These are phyloP conservation scores for Pseudogymnoascus sp. DNA, from an alignment of 2,329 filamentous ascomycete species.

Conservation along the genomic window DNA sequence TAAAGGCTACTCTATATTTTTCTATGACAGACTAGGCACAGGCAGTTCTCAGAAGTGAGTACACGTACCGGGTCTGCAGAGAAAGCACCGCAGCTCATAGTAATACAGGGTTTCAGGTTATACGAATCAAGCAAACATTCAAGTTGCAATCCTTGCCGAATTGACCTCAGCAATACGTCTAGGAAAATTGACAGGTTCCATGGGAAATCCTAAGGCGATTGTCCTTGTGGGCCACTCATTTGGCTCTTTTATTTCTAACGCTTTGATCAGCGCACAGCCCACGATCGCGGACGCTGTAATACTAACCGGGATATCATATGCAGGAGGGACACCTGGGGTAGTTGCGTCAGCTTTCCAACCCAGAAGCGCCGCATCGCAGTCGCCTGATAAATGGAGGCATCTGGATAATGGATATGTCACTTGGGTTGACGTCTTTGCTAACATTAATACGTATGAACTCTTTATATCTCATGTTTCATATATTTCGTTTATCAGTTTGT, in stretches of 20 bases:
- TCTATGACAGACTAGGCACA: conserved; percentile 32
- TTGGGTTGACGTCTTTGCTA: conserved; percentile 23
- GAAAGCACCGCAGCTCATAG: conserved; percentile 17
- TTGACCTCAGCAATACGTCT: conserved; percentile 16
- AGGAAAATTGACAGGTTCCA: conserved; percentile 20
- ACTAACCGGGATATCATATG: conserved; percentile 49
- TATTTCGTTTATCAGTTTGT: too few species aligned
- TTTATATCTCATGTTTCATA: too few species aligned
- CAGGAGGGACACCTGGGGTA: not conserved
- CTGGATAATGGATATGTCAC: conserved; percentile 26
- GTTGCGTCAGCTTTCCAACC: conserved; percentile 17
- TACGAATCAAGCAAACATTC: conserved; percentile 26
- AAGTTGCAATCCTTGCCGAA: conserved; percentile 14
- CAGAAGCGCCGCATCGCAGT: conserved; percentile 21
- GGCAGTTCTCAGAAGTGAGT: conserved; percentile 26
- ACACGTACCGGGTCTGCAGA: too few species aligned
- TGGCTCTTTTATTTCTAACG: conserved; percentile 51
- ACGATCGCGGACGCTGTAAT: conserved; percentile 49
- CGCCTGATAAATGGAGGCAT: conserved; percentile 17
- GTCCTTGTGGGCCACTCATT: conserved; percentile 60
- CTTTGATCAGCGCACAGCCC: conserved; percentile 44
- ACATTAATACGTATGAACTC: conserved; percentile 17
- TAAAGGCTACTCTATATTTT: conserved; percentile 31
- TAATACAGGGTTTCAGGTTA: conserved; percentile 21
- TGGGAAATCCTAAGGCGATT: conserved; percentile 32